Percentiles rank a stretch among this genome's conserved stretches.
phyloP scores from a whole-genome alignment of 2,329 filamentous ascomycete species.

The Exophiala mesophila region DNA sequence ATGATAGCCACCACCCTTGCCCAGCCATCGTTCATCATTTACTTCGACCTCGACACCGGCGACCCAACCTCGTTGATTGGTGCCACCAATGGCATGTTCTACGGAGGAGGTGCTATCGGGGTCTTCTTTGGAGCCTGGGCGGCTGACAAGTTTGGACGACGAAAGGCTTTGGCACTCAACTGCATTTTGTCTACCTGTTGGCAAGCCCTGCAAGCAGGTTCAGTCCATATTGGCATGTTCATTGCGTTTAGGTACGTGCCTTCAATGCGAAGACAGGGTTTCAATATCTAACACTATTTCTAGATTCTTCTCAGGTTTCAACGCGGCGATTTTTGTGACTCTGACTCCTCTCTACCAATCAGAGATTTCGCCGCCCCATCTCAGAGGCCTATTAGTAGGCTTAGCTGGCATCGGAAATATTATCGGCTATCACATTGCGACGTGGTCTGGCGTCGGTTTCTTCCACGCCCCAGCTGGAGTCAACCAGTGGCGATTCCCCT shows the following conservation, averaged over 20 bases:
- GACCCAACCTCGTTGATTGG: constrained; percentile 4
- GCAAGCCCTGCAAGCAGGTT: constrained; percentile 34
- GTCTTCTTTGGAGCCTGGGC: neutral
- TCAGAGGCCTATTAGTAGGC: neutral
- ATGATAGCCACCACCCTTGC: constrained; percentile 6
- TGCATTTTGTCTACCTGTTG: constrained; percentile 32
- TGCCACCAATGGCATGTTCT: constrained; percentile 3
- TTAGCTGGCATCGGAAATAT: neutral
- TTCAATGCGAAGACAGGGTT: constrained; percentile 34
- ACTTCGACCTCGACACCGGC: constrained; percentile 2
- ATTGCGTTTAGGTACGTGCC: constrained; percentile 37
- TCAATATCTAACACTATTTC: neutral
- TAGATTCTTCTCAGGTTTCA: neutral
- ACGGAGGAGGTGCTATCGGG: neutral
- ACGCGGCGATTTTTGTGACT: neutral
- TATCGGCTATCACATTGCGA: constrained; percentile 1
- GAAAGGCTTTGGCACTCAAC: constrained; percentile 34
- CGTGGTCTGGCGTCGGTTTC: neutral
- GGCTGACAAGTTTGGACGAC: constrained; percentile 31
- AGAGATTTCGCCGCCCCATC: neutral
- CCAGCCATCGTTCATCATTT: constrained; percentile 1
- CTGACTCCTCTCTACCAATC: neutral
- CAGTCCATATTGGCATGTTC: constrained; percentile 7
- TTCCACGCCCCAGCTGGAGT: neutral
- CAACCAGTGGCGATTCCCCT: neutral